phyloP scores from a whole-genome alignment of 805 yeast species.

The Nakazawaea laoshanensis region DNA sequence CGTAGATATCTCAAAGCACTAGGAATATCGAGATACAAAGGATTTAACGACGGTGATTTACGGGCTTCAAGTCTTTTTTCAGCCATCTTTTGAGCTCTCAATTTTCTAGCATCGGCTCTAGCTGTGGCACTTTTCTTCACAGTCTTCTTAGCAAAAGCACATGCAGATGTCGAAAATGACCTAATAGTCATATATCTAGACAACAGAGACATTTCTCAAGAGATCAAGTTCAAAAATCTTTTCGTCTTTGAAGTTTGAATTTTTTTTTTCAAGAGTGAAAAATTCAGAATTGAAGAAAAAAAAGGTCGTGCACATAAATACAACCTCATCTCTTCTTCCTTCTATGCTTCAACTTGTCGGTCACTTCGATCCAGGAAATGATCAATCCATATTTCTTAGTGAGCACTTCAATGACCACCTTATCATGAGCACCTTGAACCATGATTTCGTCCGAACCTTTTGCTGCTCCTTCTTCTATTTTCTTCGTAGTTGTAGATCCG shows the following conservation, averaged over 20 bases:
- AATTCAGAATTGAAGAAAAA: neutral
- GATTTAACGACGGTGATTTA: slow-evolving; percentile 36
- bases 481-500: slow-evolving; percentile 71
- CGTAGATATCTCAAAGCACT: slow-evolving; percentile 70
- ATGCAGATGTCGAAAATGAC: neutral
- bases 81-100: slow-evolving; percentile 10
- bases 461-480: slow-evolving; percentile 21
- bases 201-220: too few species aligned
- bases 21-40: slow-evolving; percentile 64
- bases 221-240: neutral
- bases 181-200: too few species aligned
- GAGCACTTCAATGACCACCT: slow-evolving; percentile 49
- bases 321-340: slow-evolving; percentile 26
- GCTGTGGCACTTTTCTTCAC: slow-evolving; percentile 9
- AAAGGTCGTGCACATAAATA: neutral
- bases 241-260: neutral
- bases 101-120: slow-evolving; percentile 10
- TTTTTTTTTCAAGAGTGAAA: too few species aligned
- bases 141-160: slow-evolving; percentile 3
- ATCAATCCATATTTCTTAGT: slow-evolving; percentile 54
- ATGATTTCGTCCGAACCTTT: slow-evolving; percentile 47
- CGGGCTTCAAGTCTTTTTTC: slow-evolving; percentile 26
- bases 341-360: slow-evolving; percentile 51
- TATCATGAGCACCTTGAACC: slow-evolving; percentile 88
- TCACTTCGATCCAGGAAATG: slow-evolving; percentile 53